These are phyloP conservation scores for Stropharia rugosoannulata DNA, from an alignment of 768 basidiomycete genomes.

Conservation along the genomic window DNA sequence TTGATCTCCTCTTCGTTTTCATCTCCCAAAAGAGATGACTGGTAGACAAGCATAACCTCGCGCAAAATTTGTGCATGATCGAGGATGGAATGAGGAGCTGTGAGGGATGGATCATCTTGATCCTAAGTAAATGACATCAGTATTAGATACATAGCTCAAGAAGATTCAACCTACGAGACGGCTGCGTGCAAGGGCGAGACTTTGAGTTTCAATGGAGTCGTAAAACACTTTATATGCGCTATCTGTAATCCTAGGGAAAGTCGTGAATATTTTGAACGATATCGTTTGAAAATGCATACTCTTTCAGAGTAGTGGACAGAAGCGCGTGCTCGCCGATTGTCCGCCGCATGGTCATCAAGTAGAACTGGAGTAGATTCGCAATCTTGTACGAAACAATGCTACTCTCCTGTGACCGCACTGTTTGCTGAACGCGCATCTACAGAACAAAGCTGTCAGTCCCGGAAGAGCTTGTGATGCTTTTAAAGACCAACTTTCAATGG, in stretches of 20 bases:
- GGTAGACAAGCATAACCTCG: slow-evolving; percentile 88
- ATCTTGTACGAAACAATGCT: slow-evolving; percentile 91
- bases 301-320: slow-evolving; percentile 72
- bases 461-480: not conserved
- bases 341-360: slow-evolving; percentile 86
- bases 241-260: slow-evolving; percentile 64
- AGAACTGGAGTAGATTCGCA: slow-evolving; percentile 94
- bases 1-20: slow-evolving; percentile 42
- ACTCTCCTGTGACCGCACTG: slow-evolving; percentile 90
- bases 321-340: slow-evolving; percentile 87
- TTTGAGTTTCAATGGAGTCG: slow-evolving; percentile 83
- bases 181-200: slow-evolving; percentile 58
- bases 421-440: slow-evolving; percentile 89
- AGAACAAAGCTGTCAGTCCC: not conserved
- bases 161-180: slow-evolving; percentile 43
- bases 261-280: not conserved
- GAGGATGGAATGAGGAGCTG: slow-evolving; percentile 75
- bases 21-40: slow-evolving; percentile 78
- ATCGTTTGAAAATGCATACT: slow-evolving; percentile 48
- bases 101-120: slow-evolving; percentile 64
- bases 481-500: slow-evolving; percentile 73
- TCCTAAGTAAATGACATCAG: slow-evolving; percentile 42
- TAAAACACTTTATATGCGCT: slow-evolving; percentile 84
- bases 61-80: slow-evolving; percentile 83
- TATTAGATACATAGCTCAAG: not conserved